Evolutionary conservation across 169 alveolate genomes (phyloP), one percentile per base, ranked within the genome.

Genomic region (Eimeria praecox): DNA sequence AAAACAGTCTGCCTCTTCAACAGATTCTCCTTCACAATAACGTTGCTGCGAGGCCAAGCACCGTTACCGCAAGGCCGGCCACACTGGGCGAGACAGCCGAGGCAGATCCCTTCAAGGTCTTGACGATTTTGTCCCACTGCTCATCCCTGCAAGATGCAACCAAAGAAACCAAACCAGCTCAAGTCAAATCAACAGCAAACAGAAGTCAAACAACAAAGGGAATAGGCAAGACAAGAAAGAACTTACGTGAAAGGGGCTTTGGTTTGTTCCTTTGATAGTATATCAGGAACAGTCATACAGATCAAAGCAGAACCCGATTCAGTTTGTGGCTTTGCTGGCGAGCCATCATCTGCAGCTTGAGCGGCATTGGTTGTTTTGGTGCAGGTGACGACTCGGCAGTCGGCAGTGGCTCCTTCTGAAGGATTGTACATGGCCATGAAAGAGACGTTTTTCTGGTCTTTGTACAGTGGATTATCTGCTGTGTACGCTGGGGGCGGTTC

Each of bases 341-440:
- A 52, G 59, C 59, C 59, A 14, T 14, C 59, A 52, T 14, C 14
- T 52, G 59, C 20, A 6, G 59, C 14, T 9, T 9, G 59, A 52
- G 6, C 20, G 59, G 14, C 59, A 52, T 52, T 14, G 12, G 33
- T 24, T 24, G 77, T 75, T 40, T 75, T 40, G 0, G 56, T 75
- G 86, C 86, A 75, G 30, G 46, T 75, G 24, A 75, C 46, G 20
- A 75, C n/a, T 4, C 86, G 46, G 86, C 86, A 75, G 42, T 75
- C 86, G n/a, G 86, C 86, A 75, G 54, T 38, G 46, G 85, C 54
- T 8, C n/a, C 27, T 2, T 33, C 22, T n/a, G 16, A 0, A 9
- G 85, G 54, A n/a, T n/a, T n/a, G n/a, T n/a, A n/a, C n/a, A n/a
- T n/a, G n/a, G n/a, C n/a, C n/a, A n/a, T n/a, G n/a, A n/a, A n/a